Evolutionary conservation across 2,329 filamentous ascomycete genomes (phyloP), one percentile per base, ranked within the genome.

Genomic region (Aspergillus uvarum): DNA sequence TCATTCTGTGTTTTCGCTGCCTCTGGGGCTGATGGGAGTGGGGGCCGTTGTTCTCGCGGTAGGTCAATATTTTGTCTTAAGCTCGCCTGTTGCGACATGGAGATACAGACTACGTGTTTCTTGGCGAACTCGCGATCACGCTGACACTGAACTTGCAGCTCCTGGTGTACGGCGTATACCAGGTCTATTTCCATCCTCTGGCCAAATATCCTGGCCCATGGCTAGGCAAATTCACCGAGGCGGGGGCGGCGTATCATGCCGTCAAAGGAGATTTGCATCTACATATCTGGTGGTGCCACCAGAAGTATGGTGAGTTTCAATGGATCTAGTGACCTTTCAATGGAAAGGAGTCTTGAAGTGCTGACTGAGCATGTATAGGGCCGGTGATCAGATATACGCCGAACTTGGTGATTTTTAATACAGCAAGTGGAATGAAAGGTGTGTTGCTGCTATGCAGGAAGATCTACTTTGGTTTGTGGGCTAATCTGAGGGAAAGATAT

Each of bases 211-310:
- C 51, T 11, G 51, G 51, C 5, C 51, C 51, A 42, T 52, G 51
- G 51, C 19, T 52, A 4, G 51, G 51, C 8, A 52, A 52, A 19
- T 52, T 52, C 51, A 52, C 51, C 19, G 51, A 52, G 22, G 51
- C 51, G 8, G 51, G 51, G 31, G 51, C 51, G 4, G 51, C 51
- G 19, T 52, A 52, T 52, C 51, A 52, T 52, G 51, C 51, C 19
- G 51, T 52, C 4, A 52, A 52, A 31, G 51, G 51, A 16, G 51
- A 52, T 10, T 42, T 52, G 21, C 51, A 52, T 52, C 19, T 52
- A n/a, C 51, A 52, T 11, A 52, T 52, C 12, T 52, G 51, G 51
- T 52, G 51, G 51, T 52, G 51, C 38, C 51, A 52, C 38, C 51
- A 52, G 51, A 52, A 24, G 38, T 52, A 52, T 22, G 51, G 51